Percentiles rank a stretch among this genome's conserved stretches.
Evolutionary conservation across 2,329 filamentous ascomycete species (phyloP).

Genomic region (Fusarium paranaense): DNA sequence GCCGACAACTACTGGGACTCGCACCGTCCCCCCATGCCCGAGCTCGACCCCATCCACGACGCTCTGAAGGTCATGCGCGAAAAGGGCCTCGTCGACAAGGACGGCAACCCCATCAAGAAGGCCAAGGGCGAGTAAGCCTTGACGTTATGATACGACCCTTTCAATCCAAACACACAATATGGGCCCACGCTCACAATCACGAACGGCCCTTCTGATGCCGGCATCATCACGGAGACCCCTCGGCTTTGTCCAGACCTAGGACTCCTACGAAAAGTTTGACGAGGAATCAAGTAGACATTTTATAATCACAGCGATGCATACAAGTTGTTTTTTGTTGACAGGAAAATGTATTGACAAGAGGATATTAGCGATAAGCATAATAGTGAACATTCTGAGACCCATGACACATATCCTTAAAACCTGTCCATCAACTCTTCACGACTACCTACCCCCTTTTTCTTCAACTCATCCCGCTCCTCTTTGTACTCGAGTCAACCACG

Average conservation of each 20-base stretch:
- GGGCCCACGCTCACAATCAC: background rate
- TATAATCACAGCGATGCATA: conserved; percentile 37
- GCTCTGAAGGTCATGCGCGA: conserved; percentile 57
- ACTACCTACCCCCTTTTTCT: background rate
- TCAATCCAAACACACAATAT: background rate
- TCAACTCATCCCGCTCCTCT: background rate
- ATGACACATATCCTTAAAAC: conserved; percentile 46
- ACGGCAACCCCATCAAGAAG: conserved; percentile 53
- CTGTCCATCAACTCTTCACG: conserved; percentile 38
- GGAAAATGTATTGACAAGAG: conserved; percentile 46
- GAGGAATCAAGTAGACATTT: conserved; percentile 27
- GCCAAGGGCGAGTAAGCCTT: conserved; percentile 43
- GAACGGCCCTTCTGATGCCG: conserved; percentile 31
- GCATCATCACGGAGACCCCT: conserved; percentile 26
- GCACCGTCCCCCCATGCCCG: conserved; percentile 56
- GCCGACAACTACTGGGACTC: conserved; percentile 59
- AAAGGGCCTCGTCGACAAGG: conserved; percentile 58
- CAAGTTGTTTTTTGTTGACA: conserved; percentile 32
- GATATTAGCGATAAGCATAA: conserved; percentile 46
- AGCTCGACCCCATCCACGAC: conserved; percentile 58
- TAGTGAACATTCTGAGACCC: conserved; percentile 42
- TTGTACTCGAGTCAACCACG: background rate
- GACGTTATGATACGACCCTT: background rate
- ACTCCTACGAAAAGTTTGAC: conserved; percentile 31
- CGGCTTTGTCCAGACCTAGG: conserved; percentile 14